Base-by-base conservation (phyloP, 495 filamentous ascomycete species). In the Aspergillus wentii region DNA sequence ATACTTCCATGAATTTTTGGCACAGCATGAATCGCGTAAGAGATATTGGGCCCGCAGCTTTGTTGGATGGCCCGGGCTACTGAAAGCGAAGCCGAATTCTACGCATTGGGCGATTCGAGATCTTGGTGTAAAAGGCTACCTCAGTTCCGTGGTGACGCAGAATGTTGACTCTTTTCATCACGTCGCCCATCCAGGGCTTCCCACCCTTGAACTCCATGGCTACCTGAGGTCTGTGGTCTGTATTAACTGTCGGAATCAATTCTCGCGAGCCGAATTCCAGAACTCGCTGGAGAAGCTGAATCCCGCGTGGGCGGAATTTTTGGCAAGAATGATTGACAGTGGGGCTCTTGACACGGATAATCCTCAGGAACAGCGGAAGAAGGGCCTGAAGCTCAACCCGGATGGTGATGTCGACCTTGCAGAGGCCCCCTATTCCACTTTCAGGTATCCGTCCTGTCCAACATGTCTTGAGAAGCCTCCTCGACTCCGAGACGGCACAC, bases 41-140 rank as follows among this genome's bases (percentile, higher is more conserved):
- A 68, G 92, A 41, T 98, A 98, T 66, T 98, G 91, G 91, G 91
- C 92, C 5, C 70, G 92, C 10, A 94, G 86, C 59, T 98, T 90
- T 56, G 68, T 98, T 15, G 92, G 92, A 8, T 98, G 90, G 90
- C 78, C 84, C 11, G 85, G 74, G 14, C 66, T 96, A 48, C 57
- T 82, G 46, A 82, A 79, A 30, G 86, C 87, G 13, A 75, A 71
- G 51, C 89, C 92, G 2, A 98, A 97, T 52, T 56, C 68, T 2
- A 83, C 80, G 2, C 92, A 98, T 61, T 66, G 70, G 48, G 88
- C 92, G 4, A 75, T 96, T 19, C 67, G 74, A 26, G 67, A 78
- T 39, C 61, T 98, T 29, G 82, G 79, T 6, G 57, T 74, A 16
- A 71, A 88, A 52, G 91, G 88, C 0, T 56, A 87, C 33, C 62